These are phyloP conservation scores for Mentha longifolia DNA, from an alignment of 257 asterid genomes.

Conservation along the genomic window DNA sequence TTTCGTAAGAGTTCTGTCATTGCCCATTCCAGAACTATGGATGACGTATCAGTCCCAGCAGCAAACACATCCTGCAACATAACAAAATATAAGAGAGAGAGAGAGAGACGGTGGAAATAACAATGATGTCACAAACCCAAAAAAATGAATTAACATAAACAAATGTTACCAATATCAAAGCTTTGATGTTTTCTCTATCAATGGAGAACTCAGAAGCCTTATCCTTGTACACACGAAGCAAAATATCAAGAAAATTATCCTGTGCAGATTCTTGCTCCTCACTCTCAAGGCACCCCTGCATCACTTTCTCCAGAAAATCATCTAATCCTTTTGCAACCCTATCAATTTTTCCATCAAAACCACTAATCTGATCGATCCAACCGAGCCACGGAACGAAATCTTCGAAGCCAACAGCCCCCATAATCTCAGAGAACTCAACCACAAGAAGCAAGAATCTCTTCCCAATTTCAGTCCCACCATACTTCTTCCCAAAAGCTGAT, in stretches of 20 bases:
- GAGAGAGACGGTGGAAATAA: background rate
- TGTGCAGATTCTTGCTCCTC: background rate
- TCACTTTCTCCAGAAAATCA: background rate
- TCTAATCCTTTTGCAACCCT: background rate
- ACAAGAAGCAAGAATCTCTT: background rate
- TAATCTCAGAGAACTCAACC: background rate
- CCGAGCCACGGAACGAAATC: slow-evolving; percentile 9
- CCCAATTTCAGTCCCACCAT: background rate
- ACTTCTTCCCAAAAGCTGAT: background rate
- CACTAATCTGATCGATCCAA: background rate
- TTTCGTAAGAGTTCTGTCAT: slow-evolving; percentile 29
- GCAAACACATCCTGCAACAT: slow-evolving; percentile 14
- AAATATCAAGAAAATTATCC: background rate
- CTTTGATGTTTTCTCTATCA: background rate
- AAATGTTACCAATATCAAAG: background rate
- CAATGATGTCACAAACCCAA: too few species aligned
- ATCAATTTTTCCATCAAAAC: background rate
- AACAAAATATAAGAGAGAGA: background rate
- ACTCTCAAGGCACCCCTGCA: background rate
- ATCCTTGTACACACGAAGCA: background rate
- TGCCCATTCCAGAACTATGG: slow-evolving; percentile 13
- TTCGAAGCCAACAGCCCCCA: background rate
- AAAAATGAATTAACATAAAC: too few species aligned
- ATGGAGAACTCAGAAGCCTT: background rate
- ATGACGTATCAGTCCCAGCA: slow-evolving; percentile 20